phyloP scores from a whole-genome alignment of 2,329 filamentous ascomycete genomes.

The Alternaria solani region DNA sequence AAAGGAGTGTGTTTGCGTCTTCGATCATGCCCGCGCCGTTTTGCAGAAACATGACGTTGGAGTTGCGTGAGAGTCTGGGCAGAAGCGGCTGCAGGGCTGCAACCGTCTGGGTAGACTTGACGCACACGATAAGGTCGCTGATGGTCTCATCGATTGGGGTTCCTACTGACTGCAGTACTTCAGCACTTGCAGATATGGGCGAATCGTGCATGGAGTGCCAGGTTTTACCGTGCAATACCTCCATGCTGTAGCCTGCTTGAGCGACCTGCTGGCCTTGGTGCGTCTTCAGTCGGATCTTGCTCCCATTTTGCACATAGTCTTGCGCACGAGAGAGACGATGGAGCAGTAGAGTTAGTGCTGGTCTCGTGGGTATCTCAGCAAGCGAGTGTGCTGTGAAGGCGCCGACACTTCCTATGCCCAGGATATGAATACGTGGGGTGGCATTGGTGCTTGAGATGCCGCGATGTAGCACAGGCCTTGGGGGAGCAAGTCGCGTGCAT shows the following conservation, averaged over 20 bases:
- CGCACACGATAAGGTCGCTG: slow-evolving; percentile 16
- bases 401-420: slow-evolving; percentile 9
- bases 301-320: slow-evolving; percentile 3
- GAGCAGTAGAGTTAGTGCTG: slow-evolving; percentile 5
- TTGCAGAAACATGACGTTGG: slow-evolving; percentile 10
- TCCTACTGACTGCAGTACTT: not conserved
- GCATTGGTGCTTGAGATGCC: not conserved
- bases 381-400: slow-evolving; percentile 16
- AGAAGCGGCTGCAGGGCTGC: slow-evolving; percentile 12
- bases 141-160: not conserved
- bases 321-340: slow-evolving; percentile 10
- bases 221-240: slow-evolving; percentile 2
- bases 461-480: not conserved
- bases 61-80: not conserved
- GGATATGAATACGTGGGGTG: slow-evolving; percentile 11
- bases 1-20: slow-evolving; percentile 3
- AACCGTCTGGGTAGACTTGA: slow-evolving; percentile 16
- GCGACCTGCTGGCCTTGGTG: slow-evolving; percentile 3
- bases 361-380: slow-evolving; percentile 10
- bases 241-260: slow-evolving; percentile 6
- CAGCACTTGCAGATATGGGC: not conserved
- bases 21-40: slow-evolving; percentile 14
- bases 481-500: not conserved
- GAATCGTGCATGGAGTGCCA: slow-evolving; percentile 1
- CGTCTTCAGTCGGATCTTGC: slow-evolving; percentile 7